Evolutionary conservation across 345 rosid species (phyloP).

Genomic region (Corymbia maculata): DNA sequence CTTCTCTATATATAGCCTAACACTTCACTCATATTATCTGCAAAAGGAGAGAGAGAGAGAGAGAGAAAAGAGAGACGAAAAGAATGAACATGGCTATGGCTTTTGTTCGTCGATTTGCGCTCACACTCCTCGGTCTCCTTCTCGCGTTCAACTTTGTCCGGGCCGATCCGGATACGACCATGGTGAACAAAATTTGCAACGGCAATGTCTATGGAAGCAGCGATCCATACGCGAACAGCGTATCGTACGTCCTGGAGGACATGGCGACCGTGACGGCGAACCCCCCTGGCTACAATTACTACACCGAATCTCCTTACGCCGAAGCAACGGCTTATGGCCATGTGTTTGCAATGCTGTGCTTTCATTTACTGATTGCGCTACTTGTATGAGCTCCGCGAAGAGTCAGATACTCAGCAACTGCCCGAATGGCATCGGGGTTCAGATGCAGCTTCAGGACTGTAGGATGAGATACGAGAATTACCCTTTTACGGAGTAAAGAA

Average conservation of each 20-base stretch:
- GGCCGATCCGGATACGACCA: background rate
- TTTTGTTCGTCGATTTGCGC: background rate
- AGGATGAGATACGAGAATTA: constrained; percentile 1
- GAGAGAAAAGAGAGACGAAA: background rate
- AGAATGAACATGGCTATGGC: background rate
- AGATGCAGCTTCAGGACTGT: background rate
- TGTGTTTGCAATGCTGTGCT: background rate
- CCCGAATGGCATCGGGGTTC: background rate
- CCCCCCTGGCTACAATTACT: background rate
- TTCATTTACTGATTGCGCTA: background rate
- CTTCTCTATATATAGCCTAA: background rate
- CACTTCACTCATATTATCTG: background rate
- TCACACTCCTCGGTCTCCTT: background rate
- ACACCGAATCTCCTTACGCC: background rate
- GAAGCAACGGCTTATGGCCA: background rate
- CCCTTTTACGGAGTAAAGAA: background rate
- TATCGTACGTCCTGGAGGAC: background rate
- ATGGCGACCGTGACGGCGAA: background rate
- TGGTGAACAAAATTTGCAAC: background rate
- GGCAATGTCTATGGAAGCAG: background rate
- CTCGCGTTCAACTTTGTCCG: background rate
- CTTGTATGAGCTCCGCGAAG: background rate
- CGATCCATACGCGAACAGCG: background rate
- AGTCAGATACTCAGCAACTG: background rate
- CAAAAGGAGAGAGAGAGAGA: background rate